phyloP scores from a whole-genome alignment of 768 basidiomycete genomes.

The Amanita pseudoporphyria region DNA sequence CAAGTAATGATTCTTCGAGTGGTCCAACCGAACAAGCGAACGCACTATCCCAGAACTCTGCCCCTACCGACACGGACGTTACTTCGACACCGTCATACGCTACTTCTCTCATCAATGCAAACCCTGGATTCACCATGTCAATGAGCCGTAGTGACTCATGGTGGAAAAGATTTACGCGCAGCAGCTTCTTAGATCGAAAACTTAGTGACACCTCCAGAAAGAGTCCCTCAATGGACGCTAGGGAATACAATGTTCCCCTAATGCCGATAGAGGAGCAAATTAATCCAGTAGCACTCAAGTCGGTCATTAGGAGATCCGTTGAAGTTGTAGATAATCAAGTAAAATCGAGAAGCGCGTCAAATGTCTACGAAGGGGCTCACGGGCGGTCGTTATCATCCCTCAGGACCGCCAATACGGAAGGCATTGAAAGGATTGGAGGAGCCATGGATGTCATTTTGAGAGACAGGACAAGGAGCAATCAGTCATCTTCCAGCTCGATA shows the following conservation, averaged over 20 bases:
- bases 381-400: conserved; percentile 44
- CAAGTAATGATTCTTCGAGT: conserved; percentile 16
- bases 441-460: conserved; percentile 65
- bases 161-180: conserved; percentile 69
- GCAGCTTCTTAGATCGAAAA: conserved; percentile 53
- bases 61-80: conserved; percentile 11
- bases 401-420: conserved; percentile 59
- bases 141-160: conserved; percentile 64
- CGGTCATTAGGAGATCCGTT: neutral
- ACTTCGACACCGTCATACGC: conserved; percentile 14
- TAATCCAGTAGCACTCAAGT: conserved; percentile 2
- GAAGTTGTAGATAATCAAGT: conserved; percentile 1
- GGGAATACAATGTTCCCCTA: conserved; percentile 23
- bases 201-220: conserved; percentile 28
- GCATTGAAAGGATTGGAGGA: conserved; percentile 54
- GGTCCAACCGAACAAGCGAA: conserved; percentile 18
- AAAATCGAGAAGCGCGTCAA: neutral
- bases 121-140: conserved; percentile 29
- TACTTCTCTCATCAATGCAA: conserved; percentile 35
- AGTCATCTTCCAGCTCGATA: conserved; percentile 20
- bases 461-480: conserved; percentile 22
- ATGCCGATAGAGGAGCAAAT: conserved; percentile 1
- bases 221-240: conserved; percentile 40
- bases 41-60: conserved; percentile 7
- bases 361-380: neutral